A percentile compares a stretch with the other conserved stretches of the same genome.
These are phyloP conservation scores for Phytopythium oedochilum DNA, from an alignment of 352 stramenopile species.

Conservation along the genomic window DNA sequence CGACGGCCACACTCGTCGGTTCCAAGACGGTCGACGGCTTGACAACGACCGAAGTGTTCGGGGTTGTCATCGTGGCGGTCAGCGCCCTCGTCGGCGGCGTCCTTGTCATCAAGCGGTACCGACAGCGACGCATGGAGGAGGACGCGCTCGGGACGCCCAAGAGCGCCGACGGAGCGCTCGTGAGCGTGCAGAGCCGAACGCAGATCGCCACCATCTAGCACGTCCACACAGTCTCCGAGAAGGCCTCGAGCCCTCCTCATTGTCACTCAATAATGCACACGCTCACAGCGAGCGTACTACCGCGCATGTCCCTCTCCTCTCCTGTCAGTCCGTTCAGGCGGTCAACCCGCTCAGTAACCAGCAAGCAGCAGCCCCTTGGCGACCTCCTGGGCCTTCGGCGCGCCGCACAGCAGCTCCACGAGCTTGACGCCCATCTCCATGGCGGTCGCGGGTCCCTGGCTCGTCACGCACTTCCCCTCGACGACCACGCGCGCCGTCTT, in stretches of 20 bases:
- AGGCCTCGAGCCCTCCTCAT: neutral
- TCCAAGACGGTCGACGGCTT: conserved; percentile 3
- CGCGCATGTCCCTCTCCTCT: too few relatives aligned
- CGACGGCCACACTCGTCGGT: neutral
- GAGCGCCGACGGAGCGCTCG: conserved; percentile 14
- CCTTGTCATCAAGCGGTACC: conserved; percentile 15
- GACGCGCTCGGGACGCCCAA: conserved; percentile 14
- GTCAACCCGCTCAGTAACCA: too few relatives aligned
- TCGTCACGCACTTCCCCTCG: conserved; percentile 71
- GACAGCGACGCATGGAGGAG: conserved; percentile 12
- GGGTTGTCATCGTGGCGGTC: conserved; percentile 2
- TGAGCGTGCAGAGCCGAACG: conserved; percentile 27
- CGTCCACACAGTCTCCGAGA: neutral
- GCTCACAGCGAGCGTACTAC: neutral
- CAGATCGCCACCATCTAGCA: conserved; percentile 24
- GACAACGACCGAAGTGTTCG: neutral
- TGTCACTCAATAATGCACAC: neutral
- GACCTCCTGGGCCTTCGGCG: conserved; percentile 56
- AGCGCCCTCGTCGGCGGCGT: conserved; percentile 25
- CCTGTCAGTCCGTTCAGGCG: too few relatives aligned
- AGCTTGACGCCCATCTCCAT: conserved; percentile 85
- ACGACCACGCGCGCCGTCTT: conserved; percentile 58
- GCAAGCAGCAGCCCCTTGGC: conserved; percentile 54
- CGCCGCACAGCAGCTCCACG: conserved; percentile 62
- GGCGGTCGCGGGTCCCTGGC: conserved; percentile 65